Evolutionary conservation across 106 monocot genomes (phyloP).

Genomic region (Allium fistulosum): DNA sequence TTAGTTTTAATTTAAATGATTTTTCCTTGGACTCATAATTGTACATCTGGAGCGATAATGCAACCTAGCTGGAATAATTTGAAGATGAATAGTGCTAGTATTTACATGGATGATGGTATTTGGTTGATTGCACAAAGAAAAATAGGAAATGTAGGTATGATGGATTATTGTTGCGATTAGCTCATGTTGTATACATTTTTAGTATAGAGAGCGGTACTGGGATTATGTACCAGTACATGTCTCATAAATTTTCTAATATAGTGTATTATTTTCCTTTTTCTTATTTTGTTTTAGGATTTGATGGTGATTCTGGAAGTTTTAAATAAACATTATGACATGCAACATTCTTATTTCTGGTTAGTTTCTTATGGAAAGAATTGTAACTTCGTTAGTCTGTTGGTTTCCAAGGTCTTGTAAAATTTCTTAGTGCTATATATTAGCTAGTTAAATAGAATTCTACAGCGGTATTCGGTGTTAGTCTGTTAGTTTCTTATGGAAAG

Average conservation of each 20-base stretch:
- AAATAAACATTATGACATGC: no score
- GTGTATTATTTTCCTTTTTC: background rate
- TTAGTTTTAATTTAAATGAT: background rate
- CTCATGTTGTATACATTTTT: background rate
- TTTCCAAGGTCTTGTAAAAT: no score
- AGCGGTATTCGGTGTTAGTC: no score
- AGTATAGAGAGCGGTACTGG: background rate
- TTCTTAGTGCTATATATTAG: no score
- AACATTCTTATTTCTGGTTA: no score
- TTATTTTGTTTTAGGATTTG: no score
- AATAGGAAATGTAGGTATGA: constrained; percentile 11
- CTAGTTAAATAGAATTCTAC: no score
- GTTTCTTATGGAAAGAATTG: no score
- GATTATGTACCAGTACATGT: constrained; percentile 7
- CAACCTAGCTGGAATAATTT: constrained; percentile 4
- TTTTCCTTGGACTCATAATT: constrained; percentile 1
- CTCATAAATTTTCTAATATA: constrained; percentile 11
- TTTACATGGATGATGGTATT: constrained; percentile 7
- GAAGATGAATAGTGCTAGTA: constrained; percentile 13
- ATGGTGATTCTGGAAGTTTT: no score
- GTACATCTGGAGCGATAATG: constrained; percentile 1
- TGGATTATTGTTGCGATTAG: constrained; percentile 14
- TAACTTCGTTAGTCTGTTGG: no score
- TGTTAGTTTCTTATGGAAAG: no score
- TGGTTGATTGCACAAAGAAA: background rate